A percentile compares a stretch with the other conserved stretches of the same genome.
Evolutionary conservation across 495 filamentous ascomycete species (phyloP).

Genomic region (Tuber brumale): DNA sequence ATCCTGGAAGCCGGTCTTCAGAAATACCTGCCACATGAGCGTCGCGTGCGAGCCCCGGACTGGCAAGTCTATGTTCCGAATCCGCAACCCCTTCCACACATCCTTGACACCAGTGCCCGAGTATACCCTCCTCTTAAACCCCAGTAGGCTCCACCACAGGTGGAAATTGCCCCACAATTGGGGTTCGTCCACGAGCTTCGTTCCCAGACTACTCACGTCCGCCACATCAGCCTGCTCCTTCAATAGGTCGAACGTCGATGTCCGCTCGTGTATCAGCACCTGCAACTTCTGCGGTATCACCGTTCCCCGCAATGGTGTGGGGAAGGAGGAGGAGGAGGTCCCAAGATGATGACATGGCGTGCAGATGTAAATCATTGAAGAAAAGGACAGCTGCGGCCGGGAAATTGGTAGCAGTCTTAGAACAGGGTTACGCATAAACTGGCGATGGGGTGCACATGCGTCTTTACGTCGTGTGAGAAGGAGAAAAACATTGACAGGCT

Average conservation of each 20-base stretch:
- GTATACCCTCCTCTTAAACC: slow-evolving; percentile 29
- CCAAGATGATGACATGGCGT: slow-evolving; percentile 14
- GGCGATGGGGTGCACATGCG: slow-evolving; percentile 25
- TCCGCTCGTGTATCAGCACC: neutral
- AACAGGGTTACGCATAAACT: slow-evolving; percentile 40
- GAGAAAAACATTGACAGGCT: neutral
- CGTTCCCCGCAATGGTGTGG: neutral
- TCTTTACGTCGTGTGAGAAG: neutral
- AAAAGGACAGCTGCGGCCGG: slow-evolving; percentile 12
- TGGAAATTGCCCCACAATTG: slow-evolving; percentile 10
- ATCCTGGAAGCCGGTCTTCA: slow-evolving; percentile 23
- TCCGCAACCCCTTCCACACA: slow-evolving; percentile 32
- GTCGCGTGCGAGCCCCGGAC: slow-evolving; percentile 21
- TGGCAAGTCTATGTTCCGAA: slow-evolving; percentile 29
- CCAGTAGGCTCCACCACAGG: slow-evolving; percentile 33
- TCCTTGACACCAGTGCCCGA: slow-evolving; percentile 29
- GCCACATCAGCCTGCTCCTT: slow-evolving; percentile 23
- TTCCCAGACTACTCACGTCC: slow-evolving; percentile 8
- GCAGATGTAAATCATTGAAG: slow-evolving; percentile 24
- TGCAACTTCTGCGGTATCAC: neutral
- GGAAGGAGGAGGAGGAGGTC: neutral
- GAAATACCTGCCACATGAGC: slow-evolving; percentile 29
- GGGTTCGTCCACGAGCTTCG: slow-evolving; percentile 32
- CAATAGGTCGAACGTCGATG: slow-evolving; percentile 18
- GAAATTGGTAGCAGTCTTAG: slow-evolving; percentile 17